Evolutionary conservation across 495 filamentous ascomycete genomes (phyloP), one percentile per base, ranked within the genome.

Genomic region (Penicillium dipodomyicola): DNA sequence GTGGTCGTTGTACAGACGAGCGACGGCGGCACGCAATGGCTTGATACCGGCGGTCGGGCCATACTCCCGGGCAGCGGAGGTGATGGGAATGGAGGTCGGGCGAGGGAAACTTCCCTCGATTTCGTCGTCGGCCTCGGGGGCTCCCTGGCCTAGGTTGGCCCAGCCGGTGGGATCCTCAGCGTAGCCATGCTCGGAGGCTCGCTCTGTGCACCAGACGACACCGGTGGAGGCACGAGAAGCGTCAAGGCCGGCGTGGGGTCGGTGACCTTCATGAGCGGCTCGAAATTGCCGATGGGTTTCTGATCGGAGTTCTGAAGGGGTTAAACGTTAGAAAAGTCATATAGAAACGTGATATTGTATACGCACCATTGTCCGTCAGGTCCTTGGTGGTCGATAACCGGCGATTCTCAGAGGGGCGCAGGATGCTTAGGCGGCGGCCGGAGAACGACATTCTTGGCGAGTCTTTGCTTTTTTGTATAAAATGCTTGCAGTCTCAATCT

Each of bases 101-200:
- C 94, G 85, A 58, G 88, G 77, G 68, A 97, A 96, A 72, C 87
- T 92, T 45, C 92, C 89, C 61, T 85, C 83, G 67, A 97, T 96
- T 57, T 92, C 90, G 53, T 96, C 92, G 55, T 96, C 92, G 56
- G 92, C 92, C 70, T 97, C 91, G 9, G 93, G 93, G 45, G 93
- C 93, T 59, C 93, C 93, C 73, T 97, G 93, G 46, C 93, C 93
- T 29, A 97, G 80, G 63, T 97, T 97, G 37, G 92, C 91, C 93
- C 93, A 97, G 51, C 76, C 72, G 2, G 84, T 79, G 32, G 92
- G 93, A 56, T 93, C 80, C 2, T 97, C 92, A 39, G 84, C 71
- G 75, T 87, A 95, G 61, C 90, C 90, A 74, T 89, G 82, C 64
- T 92, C 89, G 60, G 79, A 80, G 27, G 90, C 90, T 49, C 86